Evolutionary conservation across 129 eudicot genomes (phyloP), one percentile per base, ranked within the genome.

Genomic region (Chrysanthemum lavandulifolium): DNA sequence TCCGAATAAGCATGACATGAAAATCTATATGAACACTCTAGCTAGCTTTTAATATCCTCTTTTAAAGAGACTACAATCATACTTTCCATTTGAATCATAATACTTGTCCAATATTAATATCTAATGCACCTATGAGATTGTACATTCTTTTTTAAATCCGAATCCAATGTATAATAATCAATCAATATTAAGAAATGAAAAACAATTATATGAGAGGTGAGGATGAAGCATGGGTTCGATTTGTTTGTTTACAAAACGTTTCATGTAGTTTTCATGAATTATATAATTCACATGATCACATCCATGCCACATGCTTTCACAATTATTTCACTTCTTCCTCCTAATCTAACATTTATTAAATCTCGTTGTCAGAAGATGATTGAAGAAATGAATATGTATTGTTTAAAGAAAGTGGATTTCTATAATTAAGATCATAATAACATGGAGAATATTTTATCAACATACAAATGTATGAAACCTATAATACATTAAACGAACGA

Each of bases 301-400:
- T 6, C 45, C 45, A 36, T 36, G 45, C 33, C 77, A 73, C 50
- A 64, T 73, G 69, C 77, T 61, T 29, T 49, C 33, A 73, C 77
- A 73, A 61, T 73, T 45, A 73, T 73, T 72, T 61, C 61, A 73
- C 13, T 25, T 59, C 29, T 59, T 48, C 54, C 31, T 13, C 64
- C 45, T 36, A 36, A 6, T 8, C 61, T 15, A 47, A 14, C 16
- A 18, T 33, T 59, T 71, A 18, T 18, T 33, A 45, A n/a, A 16
- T 69, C 25, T 73, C 21, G 27, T 27, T 40, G 69, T 73, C 69
- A 73, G 77, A 61, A 73, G 62, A 60, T 61, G 25, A 72, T 72
- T 61, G 50, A 13, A n/a, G 13, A 0, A 29, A 18, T 58, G 2
- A 58, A 58, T 29, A 10, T 25, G 8, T 10, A 13, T 7, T 2